Conservation (phyloP, 352 stramenopile species). For the Albugo candida region DNA sequence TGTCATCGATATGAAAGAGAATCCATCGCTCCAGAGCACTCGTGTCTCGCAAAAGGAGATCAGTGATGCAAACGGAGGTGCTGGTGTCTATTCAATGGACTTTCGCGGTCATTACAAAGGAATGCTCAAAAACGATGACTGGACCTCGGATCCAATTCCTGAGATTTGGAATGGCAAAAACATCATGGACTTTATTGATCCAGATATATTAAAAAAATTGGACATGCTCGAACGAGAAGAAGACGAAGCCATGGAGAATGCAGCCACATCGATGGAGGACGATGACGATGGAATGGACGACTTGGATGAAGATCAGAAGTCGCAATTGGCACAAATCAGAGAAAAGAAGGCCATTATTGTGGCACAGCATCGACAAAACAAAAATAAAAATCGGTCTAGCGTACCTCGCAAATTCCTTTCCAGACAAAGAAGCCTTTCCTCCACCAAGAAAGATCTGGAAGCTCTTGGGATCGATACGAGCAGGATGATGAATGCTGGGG, state of each 20-base stretch:
- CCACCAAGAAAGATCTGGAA: constrained; percentile 84
- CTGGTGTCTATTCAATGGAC: constrained; percentile 94
- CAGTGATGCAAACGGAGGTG: constrained; percentile 91
- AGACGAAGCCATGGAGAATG: constrained; percentile 86
- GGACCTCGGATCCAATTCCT: constrained; percentile 93
- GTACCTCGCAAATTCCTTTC: constrained; percentile 77
- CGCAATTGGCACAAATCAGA: constrained; percentile 62
- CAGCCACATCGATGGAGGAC: constrained; percentile 75
- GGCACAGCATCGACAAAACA: constrained; percentile 76
- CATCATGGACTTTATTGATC: constrained; percentile 97
- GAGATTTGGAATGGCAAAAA: constrained; percentile 99
- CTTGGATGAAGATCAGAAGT: constrained; percentile 92
- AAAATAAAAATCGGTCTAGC: constrained; percentile 89
- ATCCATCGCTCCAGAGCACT: constrained; percentile 8
- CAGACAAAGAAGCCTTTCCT: constrained; percentile 40
- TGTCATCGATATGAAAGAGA: constrained; percentile 72
- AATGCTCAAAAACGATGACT: constrained; percentile 90
- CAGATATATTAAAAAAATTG: constrained; percentile 94
- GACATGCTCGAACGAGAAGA: constrained; percentile 93
- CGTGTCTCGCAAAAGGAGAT: constrained; percentile 65
- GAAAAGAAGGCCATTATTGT: constrained; percentile 76
- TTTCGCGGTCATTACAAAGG: constrained; percentile 94
- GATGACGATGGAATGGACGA: constrained; percentile 76
- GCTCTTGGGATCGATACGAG: constrained; percentile 80
- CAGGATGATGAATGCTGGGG: constrained; percentile 79